These are phyloP conservation scores for Leccinellum luteum DNA, from an alignment of 768 basidiomycete genomes.

Conservation along the genomic window DNA sequence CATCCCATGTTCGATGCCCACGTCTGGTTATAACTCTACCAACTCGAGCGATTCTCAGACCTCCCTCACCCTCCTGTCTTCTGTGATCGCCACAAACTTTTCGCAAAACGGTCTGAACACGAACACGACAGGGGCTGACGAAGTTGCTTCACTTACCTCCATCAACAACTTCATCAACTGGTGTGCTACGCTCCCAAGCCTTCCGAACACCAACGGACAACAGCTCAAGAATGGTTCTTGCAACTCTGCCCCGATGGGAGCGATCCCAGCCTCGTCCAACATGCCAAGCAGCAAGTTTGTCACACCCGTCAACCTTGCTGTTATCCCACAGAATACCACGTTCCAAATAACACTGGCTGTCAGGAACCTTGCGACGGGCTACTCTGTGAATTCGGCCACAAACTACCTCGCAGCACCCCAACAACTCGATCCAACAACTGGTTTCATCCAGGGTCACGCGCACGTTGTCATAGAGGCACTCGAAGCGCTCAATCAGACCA, in stretches of 20 bases:
- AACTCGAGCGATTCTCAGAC: slow-evolving; percentile 22
- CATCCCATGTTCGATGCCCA: neutral
- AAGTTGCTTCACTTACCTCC: slow-evolving; percentile 59
- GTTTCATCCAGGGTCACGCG: slow-evolving; percentile 57
- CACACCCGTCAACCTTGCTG: slow-evolving; percentile 42
- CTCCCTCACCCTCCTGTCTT: slow-evolving; percentile 40
- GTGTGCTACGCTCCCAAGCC: slow-evolving; percentile 45
- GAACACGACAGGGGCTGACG: slow-evolving; percentile 36
- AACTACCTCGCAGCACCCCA: slow-evolving; percentile 60
- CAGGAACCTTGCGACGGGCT: slow-evolving; percentile 46
- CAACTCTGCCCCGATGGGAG: slow-evolving; percentile 61
- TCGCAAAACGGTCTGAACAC: slow-evolving; percentile 45
- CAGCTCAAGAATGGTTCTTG: slow-evolving; percentile 53
- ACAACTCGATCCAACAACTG: slow-evolving; percentile 41
- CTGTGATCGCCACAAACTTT: slow-evolving; percentile 56
- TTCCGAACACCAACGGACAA: slow-evolving; percentile 61
- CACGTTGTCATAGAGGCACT: slow-evolving; percentile 62
- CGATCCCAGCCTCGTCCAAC: slow-evolving; percentile 46
- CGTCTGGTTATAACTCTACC: slow-evolving; percentile 11
- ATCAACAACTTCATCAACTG: slow-evolving; percentile 75
- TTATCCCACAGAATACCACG: slow-evolving; percentile 41
- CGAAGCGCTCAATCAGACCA: slow-evolving; percentile 45
- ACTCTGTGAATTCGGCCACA: slow-evolving; percentile 51
- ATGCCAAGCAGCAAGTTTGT: slow-evolving; percentile 57
- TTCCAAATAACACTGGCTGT: slow-evolving; percentile 56